Percentiles rank a stretch among this genome's conserved stretches.
phyloP scores from a whole-genome alignment of 192 early-diverging fungal species.

The Coemansia sp. region DNA sequence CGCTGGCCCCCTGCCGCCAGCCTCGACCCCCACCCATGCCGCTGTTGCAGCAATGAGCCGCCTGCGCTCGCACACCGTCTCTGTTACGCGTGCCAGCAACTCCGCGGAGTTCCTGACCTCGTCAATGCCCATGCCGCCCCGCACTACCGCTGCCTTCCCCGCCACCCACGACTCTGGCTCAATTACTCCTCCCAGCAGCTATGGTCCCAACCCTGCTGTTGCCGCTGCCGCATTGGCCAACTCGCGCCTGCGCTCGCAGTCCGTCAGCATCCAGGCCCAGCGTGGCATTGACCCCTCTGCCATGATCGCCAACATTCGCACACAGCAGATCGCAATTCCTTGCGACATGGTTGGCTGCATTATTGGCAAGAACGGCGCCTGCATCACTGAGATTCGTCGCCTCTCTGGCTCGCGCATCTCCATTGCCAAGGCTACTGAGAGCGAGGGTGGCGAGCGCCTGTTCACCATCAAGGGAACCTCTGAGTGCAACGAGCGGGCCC shows the following conservation, averaged over 20 bases:
- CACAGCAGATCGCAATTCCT: slow-evolving; percentile 89
- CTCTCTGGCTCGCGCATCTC: slow-evolving; percentile 84
- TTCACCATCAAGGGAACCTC: slow-evolving; percentile 90
- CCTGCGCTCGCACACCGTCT: slow-evolving; percentile 58
- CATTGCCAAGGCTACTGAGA: slow-evolving; percentile 83
- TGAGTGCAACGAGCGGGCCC: slow-evolving; percentile 87
- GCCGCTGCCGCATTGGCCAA: slow-evolving; percentile 22
- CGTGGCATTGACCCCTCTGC: slow-evolving; percentile 45
- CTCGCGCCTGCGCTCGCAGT: slow-evolving; percentile 57
- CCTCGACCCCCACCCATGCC: slow-evolving; percentile 19
- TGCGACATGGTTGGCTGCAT: slow-evolving; percentile 97
- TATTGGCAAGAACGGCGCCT: slow-evolving; percentile 91
- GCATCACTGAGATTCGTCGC: slow-evolving; percentile 80
- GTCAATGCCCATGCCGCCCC: slow-evolving; percentile 55
- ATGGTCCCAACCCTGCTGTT: slow-evolving; percentile 15
- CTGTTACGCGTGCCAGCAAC: slow-evolving; percentile 39
- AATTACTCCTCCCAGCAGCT: slow-evolving; percentile 29
- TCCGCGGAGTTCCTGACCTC: slow-evolving; percentile 38
- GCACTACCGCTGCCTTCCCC: slow-evolving; percentile 34
- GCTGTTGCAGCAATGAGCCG: slow-evolving; percentile 43
- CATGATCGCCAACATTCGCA: slow-evolving; percentile 64
- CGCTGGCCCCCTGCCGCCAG: slow-evolving; percentile 10
- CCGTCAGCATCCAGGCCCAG: slow-evolving; percentile 53
- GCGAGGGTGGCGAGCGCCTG: slow-evolving; percentile 81
- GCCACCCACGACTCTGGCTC: slow-evolving; percentile 24